phyloP scores from a whole-genome alignment of 139 green algal species.

The Pseudopediastrum boryanum region DNA sequence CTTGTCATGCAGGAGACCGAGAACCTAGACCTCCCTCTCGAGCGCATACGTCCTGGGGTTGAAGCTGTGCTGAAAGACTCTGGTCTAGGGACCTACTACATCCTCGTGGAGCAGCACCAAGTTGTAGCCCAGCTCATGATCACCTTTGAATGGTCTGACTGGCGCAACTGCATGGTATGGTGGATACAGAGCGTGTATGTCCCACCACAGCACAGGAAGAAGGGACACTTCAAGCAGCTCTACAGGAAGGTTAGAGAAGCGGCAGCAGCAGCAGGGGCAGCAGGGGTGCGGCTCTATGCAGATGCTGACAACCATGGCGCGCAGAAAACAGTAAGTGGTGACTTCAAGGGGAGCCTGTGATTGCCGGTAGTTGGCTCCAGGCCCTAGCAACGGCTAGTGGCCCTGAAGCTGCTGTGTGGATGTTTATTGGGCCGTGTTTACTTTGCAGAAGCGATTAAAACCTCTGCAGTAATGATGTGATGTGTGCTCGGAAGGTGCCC shows the following conservation, averaged over 20 bases:
- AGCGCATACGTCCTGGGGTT: neutral
- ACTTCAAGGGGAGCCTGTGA: neutral
- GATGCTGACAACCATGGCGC: constrained; percentile 50
- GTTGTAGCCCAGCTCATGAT: constrained; percentile 66
- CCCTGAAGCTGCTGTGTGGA: neutral
- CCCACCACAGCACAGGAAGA: constrained; percentile 32
- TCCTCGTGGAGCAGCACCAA: constrained; percentile 32
- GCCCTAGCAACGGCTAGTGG: neutral
- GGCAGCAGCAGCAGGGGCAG: constrained; percentile 33
- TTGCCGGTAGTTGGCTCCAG: neutral
- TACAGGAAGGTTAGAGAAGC: constrained; percentile 49
- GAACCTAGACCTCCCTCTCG: constrained; percentile 29
- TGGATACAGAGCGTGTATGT: constrained; percentile 72
- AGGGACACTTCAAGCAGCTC: constrained; percentile 39
- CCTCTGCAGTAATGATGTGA: neutral
- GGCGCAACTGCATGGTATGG: constrained; percentile 52
- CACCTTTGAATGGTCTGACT: constrained; percentile 66
- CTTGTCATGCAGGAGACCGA: constrained; percentile 59
- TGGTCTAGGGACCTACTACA: constrained; percentile 11
- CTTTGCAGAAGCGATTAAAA: neutral
- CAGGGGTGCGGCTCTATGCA: constrained; percentile 60
- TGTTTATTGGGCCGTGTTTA: neutral
- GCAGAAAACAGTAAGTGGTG: constrained; percentile 46
- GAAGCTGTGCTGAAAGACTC: constrained; percentile 25
- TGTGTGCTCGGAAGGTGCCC: no score